Base-by-base conservation (phyloP, 345 rosid species). In the Turnera subulata region DNA sequence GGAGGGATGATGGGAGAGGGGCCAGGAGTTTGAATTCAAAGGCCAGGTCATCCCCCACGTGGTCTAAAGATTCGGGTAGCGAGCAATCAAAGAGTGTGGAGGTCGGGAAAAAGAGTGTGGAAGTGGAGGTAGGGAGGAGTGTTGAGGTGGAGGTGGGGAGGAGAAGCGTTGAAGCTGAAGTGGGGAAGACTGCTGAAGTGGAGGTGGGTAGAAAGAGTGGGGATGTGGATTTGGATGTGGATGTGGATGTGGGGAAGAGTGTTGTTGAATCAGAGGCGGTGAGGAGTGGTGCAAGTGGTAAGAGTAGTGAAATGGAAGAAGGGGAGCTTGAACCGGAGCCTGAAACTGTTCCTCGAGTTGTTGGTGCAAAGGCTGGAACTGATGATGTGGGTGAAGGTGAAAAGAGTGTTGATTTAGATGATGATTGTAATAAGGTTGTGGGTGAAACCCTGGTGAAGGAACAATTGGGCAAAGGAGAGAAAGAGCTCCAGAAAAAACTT, bases 241-340 rank as follows among this genome's bases (percentile, higher is more conserved):
- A 13, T 13, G 40, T 2, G 40, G 13, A 9, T 2, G 40, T 2
- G 2, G n/a, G n/a, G n/a, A 37, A 37, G 40, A 37, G 40, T 37
- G 45, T 44, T 56, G 17, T 63, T 64, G 45, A 71, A 62, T 50
- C 47, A 8, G 35, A 29, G 46, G 66, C 68, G 38, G 75, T 80
- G 0, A 81, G 75, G 71, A 83, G 84, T 63, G 72, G 64, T 51
- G 76, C 69, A 76, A 70, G 77, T 64, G 79, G 84, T 38, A 69
- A 82, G 55, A 74, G 79, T 38, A 89, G 99, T 67, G 99, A 93
- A 73, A 93, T 86, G 96, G 99, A 93, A 78, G 97, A 93, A 85
- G 99, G 99, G 22, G 97, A 93, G 78, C 84, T 93, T 22, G 91
- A 89, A 70, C 98, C 95, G 14, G 94, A 85, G 47, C 58, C 63